Base-by-base conservation (phyloP, 2,329 filamentous ascomycete species). In the Beauveria australis region DNA sequence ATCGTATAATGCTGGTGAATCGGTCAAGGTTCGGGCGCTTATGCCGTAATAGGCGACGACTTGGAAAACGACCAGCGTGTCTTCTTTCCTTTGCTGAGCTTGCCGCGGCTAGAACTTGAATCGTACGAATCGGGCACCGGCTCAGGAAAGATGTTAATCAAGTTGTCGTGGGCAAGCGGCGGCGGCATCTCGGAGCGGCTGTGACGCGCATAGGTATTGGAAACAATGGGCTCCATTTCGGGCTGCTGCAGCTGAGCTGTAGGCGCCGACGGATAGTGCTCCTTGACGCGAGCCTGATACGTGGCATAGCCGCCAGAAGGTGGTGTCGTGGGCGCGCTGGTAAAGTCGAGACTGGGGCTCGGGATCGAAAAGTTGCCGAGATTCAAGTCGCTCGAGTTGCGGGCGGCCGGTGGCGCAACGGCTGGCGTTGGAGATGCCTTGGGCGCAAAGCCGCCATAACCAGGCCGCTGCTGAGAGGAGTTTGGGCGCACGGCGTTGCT, bases 181-280 rank as follows among this genome's bases (percentile, higher is more conserved):
- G 53, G 54, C 26, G 57, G 56, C 41, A 54, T 46, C 24, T 62
- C 40, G 22, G 64, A 56, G 52, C 58, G 60, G 46, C 60, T 49
- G 30, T 53, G 49, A 12, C 49, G 58, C 16, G 58, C 1, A 41
- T 54, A 53, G 16, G 4, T 41, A 33, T 33, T 58, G 53, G 71
- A 68, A n/a, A 70, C 65, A 53, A 73, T 72, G 8, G 66, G 66
- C 53, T 71, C 69, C 18, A 71, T 57, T 49, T 72, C 71, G 1
- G 68, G 24, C 63, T 61, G 58, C 66, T 66, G 52, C 8, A 44
- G 64, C 61, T 57, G 40, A 19, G 53, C 26, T 7, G 26, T n/a
- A 19, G n/a, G 4, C 18, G 6, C 8, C 9, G 24, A 7, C 37
- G 51, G 9, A n/a, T 37, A 16, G 12, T 66, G 64, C 9, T 69